phyloP scores from a whole-genome alignment of 2,329 filamentous ascomycete genomes.

The Clonostachys byssicola region DNA sequence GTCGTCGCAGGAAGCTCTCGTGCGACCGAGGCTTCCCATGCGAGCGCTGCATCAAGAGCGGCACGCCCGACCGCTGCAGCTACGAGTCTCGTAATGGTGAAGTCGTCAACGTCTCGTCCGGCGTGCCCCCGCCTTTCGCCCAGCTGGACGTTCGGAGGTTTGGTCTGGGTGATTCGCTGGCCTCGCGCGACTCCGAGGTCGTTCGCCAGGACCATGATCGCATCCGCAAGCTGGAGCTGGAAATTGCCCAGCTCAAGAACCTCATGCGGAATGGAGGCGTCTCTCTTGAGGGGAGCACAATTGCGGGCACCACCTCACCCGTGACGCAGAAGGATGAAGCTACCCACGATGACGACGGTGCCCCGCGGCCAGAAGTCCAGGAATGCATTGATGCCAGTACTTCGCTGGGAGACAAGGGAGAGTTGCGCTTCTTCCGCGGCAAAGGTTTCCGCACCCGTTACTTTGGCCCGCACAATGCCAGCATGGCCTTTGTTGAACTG shows the following conservation, averaged over 20 bases:
- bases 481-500: slow-evolving; percentile 55
- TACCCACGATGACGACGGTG: slow-evolving; percentile 23
- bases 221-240: slow-evolving; percentile 54
- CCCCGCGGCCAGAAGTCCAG: slow-evolving; percentile 26
- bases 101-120: slow-evolving; percentile 40
- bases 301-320: slow-evolving; percentile 37
- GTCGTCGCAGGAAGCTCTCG: slow-evolving; percentile 55
- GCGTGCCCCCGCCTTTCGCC: slow-evolving; percentile 35
- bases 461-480: slow-evolving; percentile 56
- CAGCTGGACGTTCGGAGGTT: slow-evolving; percentile 32
- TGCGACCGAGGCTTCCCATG: slow-evolving; percentile 59
- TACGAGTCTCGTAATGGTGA: slow-evolving; percentile 54
- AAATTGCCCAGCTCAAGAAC: slow-evolving; percentile 52
- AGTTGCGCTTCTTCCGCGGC: slow-evolving; percentile 53
- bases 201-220: slow-evolving; percentile 48
- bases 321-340: slow-evolving; percentile 38
- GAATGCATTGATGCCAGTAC: slow-evolving; percentile 32
- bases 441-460: slow-evolving; percentile 58
- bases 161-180: slow-evolving; percentile 23
- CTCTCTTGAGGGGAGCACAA: slow-evolving; percentile 46
- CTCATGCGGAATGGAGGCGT: slow-evolving; percentile 28
- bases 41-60: slow-evolving; percentile 58
- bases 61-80: slow-evolving; percentile 54
- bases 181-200: slow-evolving; percentile 27
- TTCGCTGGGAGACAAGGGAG: slow-evolving; percentile 39